Evolutionary conservation across 306 rosid genomes (phyloP), one percentile per base, ranked within the genome.

Genomic region (Dicorynia guianensis): DNA sequence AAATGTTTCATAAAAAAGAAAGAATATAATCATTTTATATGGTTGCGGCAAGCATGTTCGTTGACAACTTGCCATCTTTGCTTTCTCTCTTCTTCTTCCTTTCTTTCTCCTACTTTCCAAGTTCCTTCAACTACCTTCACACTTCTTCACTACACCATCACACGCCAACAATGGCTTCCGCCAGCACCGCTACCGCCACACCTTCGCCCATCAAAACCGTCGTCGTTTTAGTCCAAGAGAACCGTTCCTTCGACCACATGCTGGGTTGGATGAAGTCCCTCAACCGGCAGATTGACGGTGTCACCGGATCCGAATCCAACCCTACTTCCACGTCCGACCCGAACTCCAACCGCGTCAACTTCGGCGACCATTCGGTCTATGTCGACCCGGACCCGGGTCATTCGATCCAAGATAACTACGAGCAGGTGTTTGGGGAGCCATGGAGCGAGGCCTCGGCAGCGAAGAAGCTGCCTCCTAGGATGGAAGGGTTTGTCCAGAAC

Each of bases 211-310:
- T 93, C 81, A 93, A 93, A 78, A 93, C 96, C 4, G 58, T 93
- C 19, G 97, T 93, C 43, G 88, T 91, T 89, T 81, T 93, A 83
- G 96, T 93, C 8, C 95, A 90, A 77, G 98, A 93, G 61, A 93
- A 93, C 87, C 96, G 98, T 35, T 93, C 97, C 60, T 93, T 93
- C 69, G 98, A 93, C 79, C 97, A 93, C 89, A 85, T 93, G 74
- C 56, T 93, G 2, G 98, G 98, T 9, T 93, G 97, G 98, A 86
- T 89, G 95, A 93, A 89, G 56, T 69, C 95, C 30, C 67, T 87
- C 36, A 89, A 91, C 80, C 86, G 88, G 0, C 81, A 86, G 40
- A 93, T 93, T 63, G 57, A 89, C 42, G 98, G 98, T 9, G 91
- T 93, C 8, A 79, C 82, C 5, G 83, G 86, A 14, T 44, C 82